A percentile compares a stretch with the other conserved stretches of the same genome.
Conservation (phyloP, 2,329 filamentous ascomycete species). For the Ophiosphaerella korrae region DNA sequence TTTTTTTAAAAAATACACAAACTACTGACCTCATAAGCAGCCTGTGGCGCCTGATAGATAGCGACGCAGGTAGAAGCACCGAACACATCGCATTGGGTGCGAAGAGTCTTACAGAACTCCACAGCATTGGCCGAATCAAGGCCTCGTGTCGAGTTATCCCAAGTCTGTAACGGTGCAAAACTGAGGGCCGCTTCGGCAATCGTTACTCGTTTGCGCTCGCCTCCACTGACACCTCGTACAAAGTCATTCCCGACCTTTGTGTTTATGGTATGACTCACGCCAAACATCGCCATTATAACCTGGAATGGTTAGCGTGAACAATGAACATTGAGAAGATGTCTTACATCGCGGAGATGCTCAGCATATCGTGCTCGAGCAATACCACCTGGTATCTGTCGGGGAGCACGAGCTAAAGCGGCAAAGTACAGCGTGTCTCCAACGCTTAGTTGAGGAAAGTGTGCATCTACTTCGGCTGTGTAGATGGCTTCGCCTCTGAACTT, state of each 20-base stretch:
- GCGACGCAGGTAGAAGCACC: slow-evolving; percentile 53
- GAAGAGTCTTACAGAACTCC: slow-evolving; percentile 61
- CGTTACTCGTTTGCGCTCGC: slow-evolving; percentile 60
- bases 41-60: slow-evolving; percentile 68
- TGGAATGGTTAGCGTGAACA: slow-evolving; percentile 8
- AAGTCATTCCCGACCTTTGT: slow-evolving; percentile 75
- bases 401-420: slow-evolving; percentile 65
- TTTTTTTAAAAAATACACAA: no score
- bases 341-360: slow-evolving; percentile 63
- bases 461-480: slow-evolving; percentile 82
- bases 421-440: slow-evolving; percentile 80
- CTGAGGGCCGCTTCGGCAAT: slow-evolving; percentile 28
- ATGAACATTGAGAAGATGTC: background rate
- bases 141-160: slow-evolving; percentile 55
- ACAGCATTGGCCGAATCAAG: slow-evolving; percentile 54
- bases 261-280: slow-evolving; percentile 72
- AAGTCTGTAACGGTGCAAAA: slow-evolving; percentile 18
- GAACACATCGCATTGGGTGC: slow-evolving; percentile 55
- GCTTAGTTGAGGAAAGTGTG: slow-evolving; percentile 75
- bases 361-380: slow-evolving; percentile 61
- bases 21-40: slow-evolving; percentile 62
- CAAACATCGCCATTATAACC: slow-evolving; percentile 76
- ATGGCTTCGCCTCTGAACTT: slow-evolving; percentile 80
- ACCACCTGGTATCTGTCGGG: slow-evolving; percentile 63
- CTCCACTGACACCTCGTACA: slow-evolving; percentile 71